A percentile compares a stretch with the other conserved stretches of the same genome.
Evolutionary conservation across 1,284 basidiomycete species (phyloP).

Genomic region (Microstroma glucosiphilum): DNA sequence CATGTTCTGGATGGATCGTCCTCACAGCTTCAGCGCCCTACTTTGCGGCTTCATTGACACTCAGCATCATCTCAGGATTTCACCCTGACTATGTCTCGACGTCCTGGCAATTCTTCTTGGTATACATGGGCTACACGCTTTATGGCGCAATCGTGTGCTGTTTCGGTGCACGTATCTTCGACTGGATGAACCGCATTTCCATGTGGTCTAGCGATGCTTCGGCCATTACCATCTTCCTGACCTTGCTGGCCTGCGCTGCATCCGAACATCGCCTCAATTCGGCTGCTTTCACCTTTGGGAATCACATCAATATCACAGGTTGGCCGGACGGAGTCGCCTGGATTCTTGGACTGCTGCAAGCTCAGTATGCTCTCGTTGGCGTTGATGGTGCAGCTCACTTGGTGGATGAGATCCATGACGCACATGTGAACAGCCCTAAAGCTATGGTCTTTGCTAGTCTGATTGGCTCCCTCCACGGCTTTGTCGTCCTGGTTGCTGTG

Average conservation of each 20-base stretch:
- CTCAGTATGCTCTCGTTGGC: conserved; percentile 27
- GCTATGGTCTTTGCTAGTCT: conserved; percentile 26
- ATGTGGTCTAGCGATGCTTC: conserved; percentile 18
- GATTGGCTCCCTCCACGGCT: conserved; percentile 20
- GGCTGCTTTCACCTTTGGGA: conserved; percentile 24
- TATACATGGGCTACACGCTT: no score
- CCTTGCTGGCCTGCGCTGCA: conserved; percentile 18
- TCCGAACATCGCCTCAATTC: conserved; percentile 14
- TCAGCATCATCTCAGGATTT: conserved; percentile 5
- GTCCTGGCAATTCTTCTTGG: no score
- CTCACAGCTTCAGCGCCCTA: conserved; percentile 22
- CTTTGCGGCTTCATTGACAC: conserved; percentile 16
- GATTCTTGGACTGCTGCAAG: conserved; percentile 25
- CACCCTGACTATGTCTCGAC: no score
- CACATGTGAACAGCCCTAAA: conserved; percentile 24
- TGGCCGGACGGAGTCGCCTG: conserved; percentile 28
- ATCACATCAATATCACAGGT: conserved; percentile 25
- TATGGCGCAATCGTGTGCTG: no score
- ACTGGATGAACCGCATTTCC: conserved; percentile 7
- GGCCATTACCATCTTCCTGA: conserved; percentile 20
- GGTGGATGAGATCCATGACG: conserved; percentile 25
- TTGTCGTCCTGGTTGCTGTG: conserved; percentile 23
- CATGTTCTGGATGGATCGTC: conserved; percentile 22
- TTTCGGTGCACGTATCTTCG: no score
- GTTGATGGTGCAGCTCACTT: conserved; percentile 25